These are phyloP conservation scores for Coemansia erecta DNA, from an alignment of 192 early-diverging fungal species.

Conservation along the genomic window DNA sequence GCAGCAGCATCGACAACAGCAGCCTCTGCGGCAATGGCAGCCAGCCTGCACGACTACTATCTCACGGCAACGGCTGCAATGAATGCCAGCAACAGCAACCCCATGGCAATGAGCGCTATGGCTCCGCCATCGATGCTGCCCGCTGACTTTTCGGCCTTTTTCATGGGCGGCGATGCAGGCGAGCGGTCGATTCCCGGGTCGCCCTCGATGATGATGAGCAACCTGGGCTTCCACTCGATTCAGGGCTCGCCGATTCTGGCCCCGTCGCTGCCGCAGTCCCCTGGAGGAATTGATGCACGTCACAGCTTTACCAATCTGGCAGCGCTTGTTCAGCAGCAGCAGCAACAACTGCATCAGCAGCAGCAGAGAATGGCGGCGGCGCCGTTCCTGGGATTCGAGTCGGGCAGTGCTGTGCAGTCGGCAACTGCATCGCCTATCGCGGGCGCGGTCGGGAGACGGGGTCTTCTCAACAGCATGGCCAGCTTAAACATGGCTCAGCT, in stretches of 20 bases:
- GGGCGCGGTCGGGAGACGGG: slow-evolving; percentile 15
- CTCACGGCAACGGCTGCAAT: neutral
- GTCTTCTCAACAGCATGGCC: slow-evolving; percentile 39
- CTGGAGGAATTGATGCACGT: slow-evolving; percentile 4
- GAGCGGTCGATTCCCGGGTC: slow-evolving; percentile 43
- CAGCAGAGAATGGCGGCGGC: neutral
- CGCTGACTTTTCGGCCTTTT: slow-evolving; percentile 26
- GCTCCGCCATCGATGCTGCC: slow-evolving; percentile 2
- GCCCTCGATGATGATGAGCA: slow-evolving; percentile 18
- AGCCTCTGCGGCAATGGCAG: neutral
- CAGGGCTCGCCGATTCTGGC: slow-evolving; percentile 33
- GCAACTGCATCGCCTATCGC: slow-evolving; percentile 38
- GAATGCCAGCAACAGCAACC: neutral
- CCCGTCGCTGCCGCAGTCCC: slow-evolving; percentile 32
- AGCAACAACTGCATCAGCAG: neutral
- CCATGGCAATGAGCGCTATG: neutral
- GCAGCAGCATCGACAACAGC: neutral
- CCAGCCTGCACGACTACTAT: slow-evolving; percentile 1
- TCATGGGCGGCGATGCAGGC: slow-evolving; percentile 12
- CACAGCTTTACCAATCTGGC: slow-evolving; percentile 33
- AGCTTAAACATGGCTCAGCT: slow-evolving; percentile 41
- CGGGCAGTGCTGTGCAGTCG: slow-evolving; percentile 42
- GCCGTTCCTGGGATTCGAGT: slow-evolving; percentile 17
- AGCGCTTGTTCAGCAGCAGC: slow-evolving; percentile 13
- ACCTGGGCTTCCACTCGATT: slow-evolving; percentile 41